A percentile compares a stretch with the other conserved stretches of the same genome.
These are phyloP conservation scores for Blumeria hordei DNA, from an alignment of 2,329 filamentous ascomycete genomes.

Conservation along the genomic window DNA sequence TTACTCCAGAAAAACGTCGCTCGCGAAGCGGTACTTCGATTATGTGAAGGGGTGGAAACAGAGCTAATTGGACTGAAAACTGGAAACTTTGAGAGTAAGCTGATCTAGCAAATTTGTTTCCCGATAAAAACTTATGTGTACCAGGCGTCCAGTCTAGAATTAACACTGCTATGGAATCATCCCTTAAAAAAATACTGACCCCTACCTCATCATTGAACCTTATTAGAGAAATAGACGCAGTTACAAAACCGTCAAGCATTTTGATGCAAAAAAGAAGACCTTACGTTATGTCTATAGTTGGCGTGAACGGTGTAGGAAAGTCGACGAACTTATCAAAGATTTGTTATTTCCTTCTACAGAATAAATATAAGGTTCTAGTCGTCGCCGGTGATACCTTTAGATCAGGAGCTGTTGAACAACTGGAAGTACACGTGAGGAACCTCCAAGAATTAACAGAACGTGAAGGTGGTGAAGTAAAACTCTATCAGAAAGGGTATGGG, in stretches of 20 bases:
- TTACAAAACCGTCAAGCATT: slow-evolving; percentile 40
- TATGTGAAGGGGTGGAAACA: slow-evolving; percentile 78
- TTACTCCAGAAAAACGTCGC: slow-evolving; percentile 90
- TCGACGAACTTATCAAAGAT: slow-evolving; percentile 96
- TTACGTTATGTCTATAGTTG: slow-evolving; percentile 94
- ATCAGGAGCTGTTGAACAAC: slow-evolving; percentile 87
- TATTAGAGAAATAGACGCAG: slow-evolving; percentile 70
- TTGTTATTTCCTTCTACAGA: slow-evolving; percentile 91
- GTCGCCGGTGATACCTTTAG: slow-evolving; percentile 93
- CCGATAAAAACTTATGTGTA: slow-evolving; percentile 8
- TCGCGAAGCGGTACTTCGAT: slow-evolving; percentile 69
- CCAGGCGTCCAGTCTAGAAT: slow-evolving; percentile 56
- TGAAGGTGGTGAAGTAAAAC: slow-evolving; percentile 64
- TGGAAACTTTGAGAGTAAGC: slow-evolving; percentile 54
- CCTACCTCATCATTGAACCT: slow-evolving; percentile 88
- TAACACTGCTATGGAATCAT: slow-evolving; percentile 70
- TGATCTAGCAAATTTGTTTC: slow-evolving; percentile 4
- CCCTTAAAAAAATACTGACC: slow-evolving; percentile 82
- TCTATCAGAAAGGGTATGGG: slow-evolving; percentile 94
- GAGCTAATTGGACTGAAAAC: slow-evolving; percentile 83
- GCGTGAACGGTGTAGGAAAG: slow-evolving; percentile 95
- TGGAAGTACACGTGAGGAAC: slow-evolving; percentile 86
- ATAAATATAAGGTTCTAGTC: slow-evolving; percentile 86
- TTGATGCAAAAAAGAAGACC: slow-evolving; percentile 45
- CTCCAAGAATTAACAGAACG: slow-evolving; percentile 68